Percentiles rank a stretch among this genome's conserved stretches.
These are phyloP conservation scores for Mycena capillaripes DNA, from an alignment of 768 basidiomycete species.

Conservation along the genomic window DNA sequence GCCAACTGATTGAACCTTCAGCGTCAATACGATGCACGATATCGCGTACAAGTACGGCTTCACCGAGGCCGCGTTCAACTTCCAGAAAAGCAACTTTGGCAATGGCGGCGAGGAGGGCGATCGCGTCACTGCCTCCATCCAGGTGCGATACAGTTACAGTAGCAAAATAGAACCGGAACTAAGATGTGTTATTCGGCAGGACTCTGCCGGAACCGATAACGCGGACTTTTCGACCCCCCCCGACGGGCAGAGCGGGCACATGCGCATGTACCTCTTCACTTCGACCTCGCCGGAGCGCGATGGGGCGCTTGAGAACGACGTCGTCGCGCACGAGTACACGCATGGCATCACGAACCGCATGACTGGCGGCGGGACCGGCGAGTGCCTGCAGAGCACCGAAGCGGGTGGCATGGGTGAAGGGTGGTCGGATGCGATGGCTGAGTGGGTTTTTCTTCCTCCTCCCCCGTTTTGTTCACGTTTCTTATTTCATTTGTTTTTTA, in stretches of 20 bases:
- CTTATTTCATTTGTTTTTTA: neutral
- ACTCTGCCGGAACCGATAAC: neutral
- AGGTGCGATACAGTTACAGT: too few relatives aligned
- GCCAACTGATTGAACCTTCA: too few relatives aligned
- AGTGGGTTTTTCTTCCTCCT: neutral
- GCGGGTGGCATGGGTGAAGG: conserved; percentile 56
- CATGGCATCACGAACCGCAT: conserved; percentile 18
- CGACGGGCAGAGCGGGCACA: neutral
- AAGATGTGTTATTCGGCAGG: too few relatives aligned
- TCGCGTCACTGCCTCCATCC: neutral
- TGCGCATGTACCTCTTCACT: neutral
- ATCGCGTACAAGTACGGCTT: conserved; percentile 59
- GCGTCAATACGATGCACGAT: conserved; percentile 68
- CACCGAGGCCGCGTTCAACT: conserved; percentile 52
- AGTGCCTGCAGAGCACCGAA: neutral
- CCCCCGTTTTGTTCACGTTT: too few relatives aligned
- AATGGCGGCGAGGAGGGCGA: conserved; percentile 1
- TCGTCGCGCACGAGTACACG: conserved; percentile 1
- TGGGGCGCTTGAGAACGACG: conserved; percentile 1
- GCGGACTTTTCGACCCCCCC: neutral
- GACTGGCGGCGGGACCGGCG: conserved; percentile 12
- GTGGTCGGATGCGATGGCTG: conserved; percentile 54
- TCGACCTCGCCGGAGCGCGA: neutral
- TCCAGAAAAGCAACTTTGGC: conserved; percentile 9
- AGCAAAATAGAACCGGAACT: too few relatives aligned